Conservation (phyloP, 208 protist species). For the Entamoeba histolytica region DNA sequence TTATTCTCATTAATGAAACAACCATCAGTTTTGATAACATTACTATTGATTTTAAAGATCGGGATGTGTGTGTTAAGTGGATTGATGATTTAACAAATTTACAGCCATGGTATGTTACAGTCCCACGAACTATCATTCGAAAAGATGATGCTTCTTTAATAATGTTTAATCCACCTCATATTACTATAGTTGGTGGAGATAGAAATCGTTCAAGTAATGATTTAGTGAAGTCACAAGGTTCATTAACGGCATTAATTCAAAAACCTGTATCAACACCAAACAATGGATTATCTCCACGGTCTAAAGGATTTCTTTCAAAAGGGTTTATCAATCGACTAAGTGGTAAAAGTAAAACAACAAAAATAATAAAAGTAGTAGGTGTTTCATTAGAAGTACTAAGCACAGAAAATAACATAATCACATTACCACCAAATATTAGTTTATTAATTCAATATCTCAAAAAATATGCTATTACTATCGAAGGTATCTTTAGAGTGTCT, state of each 20-base stretch:
- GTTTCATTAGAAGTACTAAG: background rate
- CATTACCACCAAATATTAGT: background rate
- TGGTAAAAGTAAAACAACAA: background rate
- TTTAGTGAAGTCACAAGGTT: no score
- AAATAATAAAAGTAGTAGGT: background rate
- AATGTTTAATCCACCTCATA: no score
- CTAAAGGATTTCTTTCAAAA: background rate
- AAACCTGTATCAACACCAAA: background rate
- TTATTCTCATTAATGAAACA: background rate
- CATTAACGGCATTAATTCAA: no score
- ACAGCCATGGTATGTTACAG: background rate
- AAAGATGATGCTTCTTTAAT: background rate
- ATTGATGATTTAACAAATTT: background rate
- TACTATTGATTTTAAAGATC: background rate
- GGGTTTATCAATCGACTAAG: background rate
- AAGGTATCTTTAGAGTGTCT: background rate
- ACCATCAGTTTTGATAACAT: background rate
- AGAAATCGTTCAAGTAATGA: no score
- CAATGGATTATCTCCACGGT: background rate
- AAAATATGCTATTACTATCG: background rate
- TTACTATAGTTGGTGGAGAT: no score
- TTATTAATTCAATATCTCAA: background rate
- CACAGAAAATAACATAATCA: background rate
- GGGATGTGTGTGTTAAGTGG: background rate
- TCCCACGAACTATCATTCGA: background rate